Evolutionary conservation across 208 protist genomes (phyloP), one percentile per base, ranked within the genome.

Genomic region (Angomonas ambiguus): DNA sequence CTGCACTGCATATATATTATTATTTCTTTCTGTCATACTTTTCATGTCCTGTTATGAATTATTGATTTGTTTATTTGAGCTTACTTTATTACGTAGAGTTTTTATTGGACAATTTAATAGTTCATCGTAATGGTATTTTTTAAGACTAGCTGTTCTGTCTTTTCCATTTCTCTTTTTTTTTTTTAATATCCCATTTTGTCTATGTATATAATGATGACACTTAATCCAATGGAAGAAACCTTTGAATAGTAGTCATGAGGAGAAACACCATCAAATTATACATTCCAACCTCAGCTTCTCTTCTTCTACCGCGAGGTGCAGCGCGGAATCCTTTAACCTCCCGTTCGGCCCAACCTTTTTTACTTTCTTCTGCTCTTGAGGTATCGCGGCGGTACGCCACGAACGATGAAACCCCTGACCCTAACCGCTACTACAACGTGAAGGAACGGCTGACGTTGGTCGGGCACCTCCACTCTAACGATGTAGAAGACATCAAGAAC

Each of bases 141-240:
- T n/a, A n/a, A n/a, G n/a, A n/a, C n/a, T n/a, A n/a, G n/a, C n/a
- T n/a, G n/a, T n/a, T 49, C 45, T 42, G 18, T 38, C 20, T 38
- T 56, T 2, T 20, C 38, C 35, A 30, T 62, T 35, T 62, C 32
- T 55, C 10, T 38, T 45, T 16, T 63, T 64, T 51, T 59, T 71
- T 51, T 59, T 61, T 55, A 33, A 30, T 34, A 35, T 35, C 5
- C 22, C 13, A 31, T 28, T 45, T 61, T 53, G 10, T 61, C 31
- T 8, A 45, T n/a, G 5, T 16, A 51, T 8, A 53, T 70, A 53
- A 30, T 28, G 22, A 25, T 67, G n/a, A n/a, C n/a, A n/a, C n/a
- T n/a, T n/a, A n/a, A n/a, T n/a, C n/a, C n/a, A n/a, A n/a, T n/a
- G n/a, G n/a, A n/a, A n/a, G n/a, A n/a, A n/a, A n/a, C n/a, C n/a